Percentiles rank a stretch among this genome's conserved stretches.
phyloP scores from a whole-genome alignment of 768 basidiomycete genomes.

The Udeniomyces megalosporus region DNA sequence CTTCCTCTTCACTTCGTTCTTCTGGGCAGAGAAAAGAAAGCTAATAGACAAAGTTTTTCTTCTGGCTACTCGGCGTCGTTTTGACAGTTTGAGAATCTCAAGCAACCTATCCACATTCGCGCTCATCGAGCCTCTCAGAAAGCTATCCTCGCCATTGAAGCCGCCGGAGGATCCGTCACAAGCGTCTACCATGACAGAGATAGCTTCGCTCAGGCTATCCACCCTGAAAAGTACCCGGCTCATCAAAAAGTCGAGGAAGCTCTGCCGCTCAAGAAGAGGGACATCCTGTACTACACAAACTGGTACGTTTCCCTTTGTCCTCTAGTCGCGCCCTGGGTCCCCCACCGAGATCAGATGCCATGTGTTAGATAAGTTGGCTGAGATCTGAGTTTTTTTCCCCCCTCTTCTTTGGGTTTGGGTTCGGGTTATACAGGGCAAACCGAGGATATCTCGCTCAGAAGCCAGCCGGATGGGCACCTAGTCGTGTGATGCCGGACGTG shows the following conservation, averaged over 20 bases:
- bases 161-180: constrained; percentile 60
- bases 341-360: too few relatives aligned
- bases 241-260: constrained; percentile 15
- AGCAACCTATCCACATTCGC: constrained; percentile 52
- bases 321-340: too few relatives aligned
- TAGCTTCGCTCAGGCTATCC: constrained; percentile 44
- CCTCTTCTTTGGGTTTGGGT: not conserved
- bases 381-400: not conserved
- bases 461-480: constrained; percentile 1
- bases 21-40: not conserved
- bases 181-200: constrained; percentile 85
- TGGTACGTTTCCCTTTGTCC: not conserved
- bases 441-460: constrained; percentile 12
- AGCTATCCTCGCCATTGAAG: constrained; percentile 72
- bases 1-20: not conserved
- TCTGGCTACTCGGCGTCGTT: not conserved
- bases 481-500: too few relatives aligned
- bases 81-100: constrained; percentile 21
- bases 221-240: constrained; percentile 28
- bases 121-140: constrained; percentile 72
- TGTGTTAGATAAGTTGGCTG: not conserved
- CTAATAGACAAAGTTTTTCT: not conserved
- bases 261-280: constrained; percentile 20
- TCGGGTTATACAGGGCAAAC: constrained; percentile 4
- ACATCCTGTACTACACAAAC: constrained; percentile 25